phyloP scores from a whole-genome alignment of 2,329 filamentous ascomycete species.

The Penicillium nordicum region DNA sequence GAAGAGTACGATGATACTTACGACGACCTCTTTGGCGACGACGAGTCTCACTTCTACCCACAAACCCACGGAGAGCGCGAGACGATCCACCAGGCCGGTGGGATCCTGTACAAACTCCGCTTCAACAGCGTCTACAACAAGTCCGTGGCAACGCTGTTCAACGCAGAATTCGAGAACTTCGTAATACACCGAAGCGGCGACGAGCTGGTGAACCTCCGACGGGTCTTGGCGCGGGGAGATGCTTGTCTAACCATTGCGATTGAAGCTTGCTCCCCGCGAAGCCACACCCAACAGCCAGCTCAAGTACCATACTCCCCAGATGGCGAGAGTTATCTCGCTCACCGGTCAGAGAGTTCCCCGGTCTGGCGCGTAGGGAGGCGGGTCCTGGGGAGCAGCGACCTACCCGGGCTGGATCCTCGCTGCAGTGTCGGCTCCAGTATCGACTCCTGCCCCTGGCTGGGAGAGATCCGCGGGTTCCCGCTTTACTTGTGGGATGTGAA shows the following conservation, averaged over 20 bases:
- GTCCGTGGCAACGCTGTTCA: not conserved
- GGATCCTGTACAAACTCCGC: not conserved
- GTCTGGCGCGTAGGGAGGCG: not conserved
- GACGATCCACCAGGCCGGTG: not conserved
- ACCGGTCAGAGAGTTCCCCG: not conserved
- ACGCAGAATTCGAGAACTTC: not conserved
- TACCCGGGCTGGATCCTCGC: not conserved
- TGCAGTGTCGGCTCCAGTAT: not conserved
- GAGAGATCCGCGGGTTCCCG: not conserved
- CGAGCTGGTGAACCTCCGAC: not conserved
- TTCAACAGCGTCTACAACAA: not conserved
- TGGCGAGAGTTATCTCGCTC: not conserved
- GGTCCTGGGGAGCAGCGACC: not conserved
- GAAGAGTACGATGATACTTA: not conserved
- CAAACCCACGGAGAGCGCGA: not conserved
- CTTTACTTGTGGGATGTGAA: not conserved
- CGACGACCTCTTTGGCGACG: not conserved
- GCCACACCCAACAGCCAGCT: not conserved
- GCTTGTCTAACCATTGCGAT: not conserved
- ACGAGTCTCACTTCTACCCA: not conserved
- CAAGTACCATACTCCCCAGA: not conserved
- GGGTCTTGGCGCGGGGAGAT: not conserved
- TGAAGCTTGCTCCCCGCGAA: not conserved
- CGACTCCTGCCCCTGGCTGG: not conserved
- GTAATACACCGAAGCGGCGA: not conserved